Percentiles rank a stretch among this genome's conserved stretches.
Conservation (phyloP, 1,139 yeast species). For the Spencermartinsiella ligniputridi region DNA sequence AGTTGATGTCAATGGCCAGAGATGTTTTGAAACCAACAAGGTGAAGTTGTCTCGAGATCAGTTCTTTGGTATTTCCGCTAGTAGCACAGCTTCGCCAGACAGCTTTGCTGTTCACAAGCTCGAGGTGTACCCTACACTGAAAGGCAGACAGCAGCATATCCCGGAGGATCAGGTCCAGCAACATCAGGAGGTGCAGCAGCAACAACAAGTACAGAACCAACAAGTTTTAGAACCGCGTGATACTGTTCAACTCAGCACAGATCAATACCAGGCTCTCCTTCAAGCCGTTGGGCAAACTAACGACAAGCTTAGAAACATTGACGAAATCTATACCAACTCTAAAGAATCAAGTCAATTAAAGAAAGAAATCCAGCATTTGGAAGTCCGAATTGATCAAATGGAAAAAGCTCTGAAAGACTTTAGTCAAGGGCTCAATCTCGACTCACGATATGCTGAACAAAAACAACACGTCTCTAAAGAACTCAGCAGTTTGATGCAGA, state of each 20-base stretch:
- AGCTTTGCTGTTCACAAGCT: constrained; percentile 28
- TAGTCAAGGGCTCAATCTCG: constrained; percentile 7
- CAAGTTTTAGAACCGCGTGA: constrained; percentile 2
- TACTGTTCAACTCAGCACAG: constrained; percentile 4
- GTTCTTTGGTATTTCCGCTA: constrained; percentile 36
- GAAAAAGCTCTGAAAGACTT: constrained; percentile 6
- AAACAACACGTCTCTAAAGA: constrained; percentile 19
- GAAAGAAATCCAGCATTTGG: constrained; percentile 11
- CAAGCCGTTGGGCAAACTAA: constrained; percentile 15
- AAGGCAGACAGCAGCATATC: constrained; percentile 1
- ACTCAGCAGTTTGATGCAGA: constrained; percentile 20
- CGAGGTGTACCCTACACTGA: constrained; percentile 16
- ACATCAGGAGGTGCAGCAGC: constrained; percentile 8
- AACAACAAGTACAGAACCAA: constrained; percentile 10
- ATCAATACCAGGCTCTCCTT: constrained; percentile 17
- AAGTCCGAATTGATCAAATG: constrained; percentile 13
- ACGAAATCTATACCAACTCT: constrained; percentile 8
- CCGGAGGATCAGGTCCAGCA: neutral
- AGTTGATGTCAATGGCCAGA: constrained; percentile 37
- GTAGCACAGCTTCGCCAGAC: constrained; percentile 32
- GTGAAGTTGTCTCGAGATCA: constrained; percentile 31
- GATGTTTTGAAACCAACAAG: constrained; percentile 34
- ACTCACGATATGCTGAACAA: constrained; percentile 13
- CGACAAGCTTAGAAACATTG: constrained; percentile 11
- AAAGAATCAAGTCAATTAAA: constrained; percentile 6